phyloP scores from a whole-genome alignment of 257 asterid genomes.

The Hygrophila difformis region DNA sequence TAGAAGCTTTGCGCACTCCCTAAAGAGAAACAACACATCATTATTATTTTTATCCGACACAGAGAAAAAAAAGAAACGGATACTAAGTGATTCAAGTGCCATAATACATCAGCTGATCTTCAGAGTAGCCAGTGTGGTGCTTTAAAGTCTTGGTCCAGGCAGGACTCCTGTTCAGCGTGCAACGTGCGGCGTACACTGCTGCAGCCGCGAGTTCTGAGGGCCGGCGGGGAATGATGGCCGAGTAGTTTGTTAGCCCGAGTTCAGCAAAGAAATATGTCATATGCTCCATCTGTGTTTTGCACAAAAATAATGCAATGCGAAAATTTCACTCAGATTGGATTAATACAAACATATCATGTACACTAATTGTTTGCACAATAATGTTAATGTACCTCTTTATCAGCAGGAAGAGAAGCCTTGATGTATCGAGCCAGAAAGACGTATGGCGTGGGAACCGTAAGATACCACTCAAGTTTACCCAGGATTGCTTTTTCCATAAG shows the following conservation, averaged over 20 bases:
- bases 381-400: conserved; percentile 27
- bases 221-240: conserved; percentile 24
- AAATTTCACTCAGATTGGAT: too few species aligned
- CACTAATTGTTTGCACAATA: too few species aligned
- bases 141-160: conserved; percentile 65
- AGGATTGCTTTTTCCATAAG: conserved; percentile 53
- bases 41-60: too few species aligned
- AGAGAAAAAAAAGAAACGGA: too few species aligned
- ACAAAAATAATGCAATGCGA: too few species aligned
- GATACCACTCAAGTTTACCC: conserved; percentile 48
- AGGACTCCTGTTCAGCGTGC: conserved; percentile 48
- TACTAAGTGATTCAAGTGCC: too few species aligned
- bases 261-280: conserved; percentile 69
- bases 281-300: conserved; percentile 45
- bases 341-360: too few species aligned
- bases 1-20: conserved; percentile 63
- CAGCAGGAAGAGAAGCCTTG: conserved; percentile 41
- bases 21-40: too few species aligned
- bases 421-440: conserved; percentile 44
- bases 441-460: conserved; percentile 56
- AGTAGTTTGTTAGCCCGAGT: conserved; percentile 59
- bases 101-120: conserved; percentile 52
- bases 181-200: conserved; percentile 76
- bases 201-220: conserved; percentile 71
- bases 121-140: conserved; percentile 58